Conservation (phyloP, 164 flowering plant genomes). For the Sedum album region DNA sequence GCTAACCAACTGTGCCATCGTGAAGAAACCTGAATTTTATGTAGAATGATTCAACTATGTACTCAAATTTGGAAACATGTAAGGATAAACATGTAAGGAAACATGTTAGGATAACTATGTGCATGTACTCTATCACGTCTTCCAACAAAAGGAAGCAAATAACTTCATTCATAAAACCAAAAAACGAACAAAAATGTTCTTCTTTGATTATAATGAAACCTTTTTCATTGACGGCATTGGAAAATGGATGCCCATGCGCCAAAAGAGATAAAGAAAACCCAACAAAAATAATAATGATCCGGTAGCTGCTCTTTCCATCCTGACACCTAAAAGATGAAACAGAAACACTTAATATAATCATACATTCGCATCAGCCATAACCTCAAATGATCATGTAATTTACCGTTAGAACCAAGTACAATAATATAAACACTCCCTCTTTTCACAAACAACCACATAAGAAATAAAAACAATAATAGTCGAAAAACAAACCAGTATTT, state of each 20-base stretch:
- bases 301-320: constrained; percentile 82
- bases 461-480: too few species aligned
- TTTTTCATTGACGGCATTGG: constrained; percentile 98
- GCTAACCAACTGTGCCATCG: constrained; percentile 92
- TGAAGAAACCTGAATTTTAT: constrained; percentile 46
- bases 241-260: constrained; percentile 99
- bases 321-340: constrained; percentile 43
- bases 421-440: too few species aligned
- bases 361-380: background rate
- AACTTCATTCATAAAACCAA: background rate
- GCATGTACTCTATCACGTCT: too few species aligned
- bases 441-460: too few species aligned
- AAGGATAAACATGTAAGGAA: background rate
- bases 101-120: too few species aligned
- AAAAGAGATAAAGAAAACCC: constrained; percentile 89
- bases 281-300: constrained; percentile 77
- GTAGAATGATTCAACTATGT: background rate
- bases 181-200: background rate
- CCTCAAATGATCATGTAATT: background rate
- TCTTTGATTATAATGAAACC: constrained; percentile 28
- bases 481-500: constrained; percentile 47
- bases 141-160: background rate
- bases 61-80: background rate
- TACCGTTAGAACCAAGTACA: background rate
- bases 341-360: background rate